Evolutionary conservation across 345 rosid genomes (phyloP), one percentile per base, ranked within the genome.

Genomic region (Brassica juncea): DNA sequence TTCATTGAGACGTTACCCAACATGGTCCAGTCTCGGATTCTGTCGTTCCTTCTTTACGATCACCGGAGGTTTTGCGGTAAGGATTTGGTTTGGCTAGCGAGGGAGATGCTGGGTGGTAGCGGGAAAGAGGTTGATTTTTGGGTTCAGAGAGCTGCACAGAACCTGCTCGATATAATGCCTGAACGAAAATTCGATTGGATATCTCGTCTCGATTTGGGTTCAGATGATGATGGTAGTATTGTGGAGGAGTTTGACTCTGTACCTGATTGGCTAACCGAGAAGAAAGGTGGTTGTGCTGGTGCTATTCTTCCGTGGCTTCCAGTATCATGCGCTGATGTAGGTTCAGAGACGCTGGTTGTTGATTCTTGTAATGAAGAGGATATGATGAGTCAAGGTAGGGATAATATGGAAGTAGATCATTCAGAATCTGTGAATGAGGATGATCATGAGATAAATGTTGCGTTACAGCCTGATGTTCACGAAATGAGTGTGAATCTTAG

Each of bases 291-390:
- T 11, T 16, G 52, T 68, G n/a, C 39, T 77, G 82, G 78, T 34
- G 19, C 42, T 42, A 31, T 86, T 79, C 80, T 93, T 64, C 86
- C 92, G 25, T 91, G 92, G 94, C 88, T 91, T 83, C 95, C 98
- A 21, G 37, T 90, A 52, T 78, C 88, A 0, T 16, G 0, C 19
- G 68, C 60, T 64, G 44, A 86, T 69, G 73, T 83, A 71, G 58
- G 54, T 28, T 81, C 86, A 10, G 84, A 62, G 23, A 79, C 44
- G 63, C 37, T 71, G 57, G 81, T 66, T 49, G 83, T 71, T 78
- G 70, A 77, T 72, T 74, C 71, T 74, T 85, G 81, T 8, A 77
- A 30, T 8, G 79, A 79, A 7, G 75, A 78, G 31, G 80, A 81
- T 42, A 65, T 30, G 59, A 72, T 30, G 59, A 83, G 75, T 74